Conservation (phyloP, 2,329 filamentous ascomycete species). For the Claviceps maximensis region DNA sequence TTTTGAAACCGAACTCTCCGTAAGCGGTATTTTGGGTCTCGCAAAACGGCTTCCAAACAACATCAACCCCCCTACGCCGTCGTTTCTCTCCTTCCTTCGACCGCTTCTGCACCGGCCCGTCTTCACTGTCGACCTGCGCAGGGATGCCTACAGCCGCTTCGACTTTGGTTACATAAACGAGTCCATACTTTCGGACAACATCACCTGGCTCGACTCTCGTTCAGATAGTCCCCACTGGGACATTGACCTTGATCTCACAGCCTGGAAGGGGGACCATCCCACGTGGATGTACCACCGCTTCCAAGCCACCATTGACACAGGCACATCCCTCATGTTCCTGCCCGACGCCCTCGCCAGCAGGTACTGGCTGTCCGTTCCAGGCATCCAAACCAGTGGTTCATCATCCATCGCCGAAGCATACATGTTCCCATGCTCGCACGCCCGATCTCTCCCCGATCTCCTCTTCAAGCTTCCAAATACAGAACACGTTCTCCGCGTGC, state of each 20-base stretch:
- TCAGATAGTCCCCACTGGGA: slow-evolving; percentile 26
- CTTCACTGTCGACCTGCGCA: slow-evolving; percentile 37
- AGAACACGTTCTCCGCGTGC: slow-evolving; percentile 36
- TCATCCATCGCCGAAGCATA: slow-evolving; percentile 41
- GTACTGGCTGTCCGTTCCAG: slow-evolving; percentile 46
- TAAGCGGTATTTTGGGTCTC: slow-evolving; percentile 40
- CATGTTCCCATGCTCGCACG: slow-evolving; percentile 42
- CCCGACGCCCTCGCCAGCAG: slow-evolving; percentile 39
- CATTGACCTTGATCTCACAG: slow-evolving; percentile 34
- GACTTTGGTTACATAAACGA: slow-evolving; percentile 37
- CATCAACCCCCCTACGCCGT: slow-evolving; percentile 27
- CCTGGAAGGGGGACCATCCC: slow-evolving; percentile 30
- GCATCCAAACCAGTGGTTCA: slow-evolving; percentile 24
- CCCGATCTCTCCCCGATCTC: slow-evolving; percentile 43
- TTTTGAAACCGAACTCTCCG: slow-evolving; percentile 27
- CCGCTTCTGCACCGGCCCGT: slow-evolving; percentile 26
- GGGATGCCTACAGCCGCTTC: slow-evolving; percentile 34
- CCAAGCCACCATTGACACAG: slow-evolving; percentile 52
- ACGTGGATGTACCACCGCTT: slow-evolving; percentile 34
- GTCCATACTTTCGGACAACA: slow-evolving; percentile 22
- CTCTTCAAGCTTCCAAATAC: slow-evolving; percentile 38
- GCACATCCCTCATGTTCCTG: slow-evolving; percentile 52
- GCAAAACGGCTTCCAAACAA: slow-evolving; percentile 33
- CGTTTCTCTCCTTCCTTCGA: slow-evolving; percentile 31
- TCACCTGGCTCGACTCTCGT: slow-evolving; percentile 28